Base-by-base conservation (phyloP, 441 rosid genomes). In the Gossypium aridum region DNA sequence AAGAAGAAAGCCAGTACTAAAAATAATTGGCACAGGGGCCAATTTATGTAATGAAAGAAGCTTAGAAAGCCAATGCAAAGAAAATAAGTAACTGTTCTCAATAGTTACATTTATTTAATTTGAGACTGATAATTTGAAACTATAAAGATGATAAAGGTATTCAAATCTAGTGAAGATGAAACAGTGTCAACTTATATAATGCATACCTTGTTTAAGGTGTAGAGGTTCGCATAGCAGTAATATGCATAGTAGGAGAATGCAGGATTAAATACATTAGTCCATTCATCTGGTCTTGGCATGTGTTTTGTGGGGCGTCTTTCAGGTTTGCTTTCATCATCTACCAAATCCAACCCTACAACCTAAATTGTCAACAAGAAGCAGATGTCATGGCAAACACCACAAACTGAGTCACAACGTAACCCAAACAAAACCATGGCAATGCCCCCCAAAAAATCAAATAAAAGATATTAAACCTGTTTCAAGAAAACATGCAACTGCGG, bases 241-340 rank as follows among this genome's bases (percentile, higher is more conserved):
- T 96, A 93, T n/a, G 79, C 94, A 80, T 96, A 96, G 83, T 96
- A 96, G 4, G 99, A 93, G 85, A 73, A 96, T 10, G 99, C 97
- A 76, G 99, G 99, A 77, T 96, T 96, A 84, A 90, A 96, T 12
- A 87, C 97, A 68, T 93, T 96, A 72, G 98, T 96, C 99, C 99
- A 96, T 51, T 96, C 92, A 76, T 83, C 88, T 20, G 99, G 99
- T 49, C 97, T 96, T 64, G 98, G 98, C 99, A 96, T 96, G 86
- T 96, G 99, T 79, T 96, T 96, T 6, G 98, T 96, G 60, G 98
- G 99, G 51, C 99, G 97, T 71, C 99, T 92, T 88, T 96, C 98
- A 43, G 99, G 99, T 80, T 96, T 96, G 87, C 94, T 96, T 86
- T 96, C 99, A 78, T 96, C 98, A 83, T 96, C 99, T 12, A 96